Evolutionary conservation across 2,329 filamentous ascomycete genomes (phyloP), one percentile per base, ranked within the genome.

Genomic region (Claviceps cyperi): DNA sequence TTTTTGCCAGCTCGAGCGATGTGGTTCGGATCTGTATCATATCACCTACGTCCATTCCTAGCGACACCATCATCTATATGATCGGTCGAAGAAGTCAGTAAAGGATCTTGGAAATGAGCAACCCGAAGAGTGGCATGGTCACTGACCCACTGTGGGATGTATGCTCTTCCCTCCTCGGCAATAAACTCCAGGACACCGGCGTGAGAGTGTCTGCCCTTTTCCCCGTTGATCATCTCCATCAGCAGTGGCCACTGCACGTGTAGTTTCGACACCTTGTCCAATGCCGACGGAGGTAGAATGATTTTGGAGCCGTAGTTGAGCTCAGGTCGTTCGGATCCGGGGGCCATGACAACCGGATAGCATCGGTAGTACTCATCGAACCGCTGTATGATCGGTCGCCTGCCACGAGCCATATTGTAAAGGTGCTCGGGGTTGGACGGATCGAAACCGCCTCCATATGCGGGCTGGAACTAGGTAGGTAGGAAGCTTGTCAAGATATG

Each of bases 301-400:
- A 98, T 91, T 73, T 98, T 98, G 68, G 91, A 94, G 58, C 92
- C 92, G 64, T 92, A 90, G 73, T 97, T 97, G 54, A 94, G 82
- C 57, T 90, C 84, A 48, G 86, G 84, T 57, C 92, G 80, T 60
- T 96, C 90, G 38, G 87, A 80, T 2, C 91, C 90, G 13, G 90
- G 88, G 54, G 94, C 81, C 90, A 98, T 97, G 59, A 84, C 82
- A 60, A 96, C 78, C 43, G 92, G 92, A 63, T 97, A 98, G 73
- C 90, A 96, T 61, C 92, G 84, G 70, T 96, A 97, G 72, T 95
- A 97, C 68, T 98, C 92, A 67, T 98, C 91, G 71, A 98, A 98
- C 53, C 90, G 86, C 59, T 88, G 85, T 49, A 72, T 58, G 69
- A 74, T 60, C 65, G 73, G 66, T 49, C 73, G 68, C 52, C 75